These are phyloP conservation scores for Thelonectria blattea DNA, from an alignment of 2,329 filamentous ascomycete genomes.

Conservation along the genomic window DNA sequence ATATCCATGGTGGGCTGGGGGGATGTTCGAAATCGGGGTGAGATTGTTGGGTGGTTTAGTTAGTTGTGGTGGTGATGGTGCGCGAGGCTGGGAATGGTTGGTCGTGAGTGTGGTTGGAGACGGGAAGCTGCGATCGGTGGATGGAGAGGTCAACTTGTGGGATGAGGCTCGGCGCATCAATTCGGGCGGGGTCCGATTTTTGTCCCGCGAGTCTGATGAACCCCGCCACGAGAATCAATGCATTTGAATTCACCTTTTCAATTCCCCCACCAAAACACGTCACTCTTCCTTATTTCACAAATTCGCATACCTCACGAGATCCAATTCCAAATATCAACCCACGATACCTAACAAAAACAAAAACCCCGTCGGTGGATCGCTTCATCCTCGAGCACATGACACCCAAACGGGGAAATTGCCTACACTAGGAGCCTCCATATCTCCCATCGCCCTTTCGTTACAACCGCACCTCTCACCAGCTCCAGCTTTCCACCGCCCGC, in stretches of 20 bases:
- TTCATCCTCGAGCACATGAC: conserved; percentile 10
- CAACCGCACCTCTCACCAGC: conserved; percentile 36
- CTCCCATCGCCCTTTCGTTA: neutral
- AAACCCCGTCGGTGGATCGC: neutral
- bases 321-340: too few relatives aligned
- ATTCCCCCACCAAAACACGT: too few relatives aligned
- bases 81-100: neutral
- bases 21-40: neutral
- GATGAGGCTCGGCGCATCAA: conserved; percentile 6
- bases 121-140: neutral
- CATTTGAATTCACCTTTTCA: too few relatives aligned
- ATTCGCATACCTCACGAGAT: too few relatives aligned
- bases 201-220: too few relatives aligned
- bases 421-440: conserved; percentile 8
- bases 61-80: too few relatives aligned
- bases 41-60: too few relatives aligned
- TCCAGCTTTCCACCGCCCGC: conserved; percentile 8
- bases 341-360: too few relatives aligned
- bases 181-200: neutral
- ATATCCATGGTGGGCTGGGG: conserved; percentile 84
- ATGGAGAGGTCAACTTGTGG: neutral
- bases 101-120: neutral
- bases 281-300: too few relatives aligned
- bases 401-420: conserved; percentile 25
- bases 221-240: too few relatives aligned